Evolutionary conservation across 148 eudicot species (phyloP).

Genomic region (Rhododendron simsii): DNA sequence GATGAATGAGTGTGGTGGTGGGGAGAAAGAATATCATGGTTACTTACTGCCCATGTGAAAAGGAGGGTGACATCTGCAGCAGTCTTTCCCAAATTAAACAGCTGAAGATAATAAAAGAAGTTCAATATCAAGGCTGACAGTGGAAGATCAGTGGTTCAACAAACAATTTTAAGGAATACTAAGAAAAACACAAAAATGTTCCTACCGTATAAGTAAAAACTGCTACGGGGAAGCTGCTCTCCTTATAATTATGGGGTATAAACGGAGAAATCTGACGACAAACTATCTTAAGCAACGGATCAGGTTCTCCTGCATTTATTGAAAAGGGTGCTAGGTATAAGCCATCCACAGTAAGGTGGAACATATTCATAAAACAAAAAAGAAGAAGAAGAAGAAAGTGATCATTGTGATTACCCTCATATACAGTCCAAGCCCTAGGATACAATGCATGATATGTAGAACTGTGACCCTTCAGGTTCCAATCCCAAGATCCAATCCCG

Average conservation of each 20-base stretch:
- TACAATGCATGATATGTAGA: constrained; percentile 83
- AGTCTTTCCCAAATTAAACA: constrained; percentile 66
- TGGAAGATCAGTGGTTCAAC: constrained; percentile 7
- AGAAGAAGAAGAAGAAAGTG: background rate
- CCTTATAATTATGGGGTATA: constrained; percentile 90
- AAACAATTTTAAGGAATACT: background rate
- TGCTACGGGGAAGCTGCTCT: constrained; percentile 85
- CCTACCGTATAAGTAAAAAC: constrained; percentile 85
- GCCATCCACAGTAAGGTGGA: background rate
- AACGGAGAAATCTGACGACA: constrained; percentile 94
- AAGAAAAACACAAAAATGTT: background rate
- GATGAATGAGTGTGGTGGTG: background rate
- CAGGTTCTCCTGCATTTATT: constrained; percentile 73
- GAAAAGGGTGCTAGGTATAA: background rate
- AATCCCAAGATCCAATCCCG: constrained; percentile 95
- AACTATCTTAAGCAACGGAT: constrained; percentile 66
- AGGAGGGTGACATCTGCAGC: constrained; percentile 80
- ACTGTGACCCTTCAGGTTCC: constrained; percentile 70
- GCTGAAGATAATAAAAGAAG: constrained; percentile 35
- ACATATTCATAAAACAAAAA: background rate
- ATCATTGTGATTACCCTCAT: constrained; percentile 53
- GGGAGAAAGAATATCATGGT: no score
- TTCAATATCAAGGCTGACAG: background rate
- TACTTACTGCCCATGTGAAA: constrained; percentile 91
- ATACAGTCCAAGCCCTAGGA: constrained; percentile 97